Evolutionary conservation across 345 rosid genomes (phyloP), one percentile per base, ranked within the genome.

Genomic region (Atalantia buxifolia): DNA sequence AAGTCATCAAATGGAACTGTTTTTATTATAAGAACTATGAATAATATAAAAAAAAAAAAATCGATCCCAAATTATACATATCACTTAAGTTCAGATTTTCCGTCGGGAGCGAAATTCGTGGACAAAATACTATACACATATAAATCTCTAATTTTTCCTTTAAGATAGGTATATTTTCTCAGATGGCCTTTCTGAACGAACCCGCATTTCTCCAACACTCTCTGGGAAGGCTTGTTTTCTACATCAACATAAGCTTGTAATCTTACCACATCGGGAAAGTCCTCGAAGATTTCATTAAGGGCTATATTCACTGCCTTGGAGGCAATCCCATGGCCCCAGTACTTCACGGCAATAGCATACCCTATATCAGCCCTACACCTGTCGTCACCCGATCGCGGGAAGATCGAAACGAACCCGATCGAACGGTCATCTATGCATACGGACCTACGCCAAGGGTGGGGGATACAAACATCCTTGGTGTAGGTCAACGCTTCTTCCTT

Each of bases 401-500:
- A 69, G 79, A 91, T 66, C 2, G 85, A 82, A 21, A 88, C 48
- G 31, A 83, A 80, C 18, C 92, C 90, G 28, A 85, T 75, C 18
- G 85, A 90, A 48, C 77, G 88, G 81, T 77, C 82, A 4, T 80
- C 74, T 24, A 85, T 12, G 79, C 95, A 91, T 55, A 86, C 84
- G 4, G 92, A 88, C 1, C 88, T 79, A 3, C 89, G 84, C 86
- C 90, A 83, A 0, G 86, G 88, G 78, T 84, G 92, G 2, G 89
- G 85, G 2, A 87, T 81, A 69, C 89, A 86, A 12, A 78, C 80
- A 14, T 84, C 85, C 72, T 70, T 75, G 64, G 86, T 86, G 80
- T 74, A 81, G 78, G 80, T 10, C 30, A 81, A 67, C 2, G 84
- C 89, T 71, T 86, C 86, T 30, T 90, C 85, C 69, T 68, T 85